Evolutionary conservation across 73 alveolate species (phyloP).

Genomic region (Paramecium sexaurelia): DNA sequence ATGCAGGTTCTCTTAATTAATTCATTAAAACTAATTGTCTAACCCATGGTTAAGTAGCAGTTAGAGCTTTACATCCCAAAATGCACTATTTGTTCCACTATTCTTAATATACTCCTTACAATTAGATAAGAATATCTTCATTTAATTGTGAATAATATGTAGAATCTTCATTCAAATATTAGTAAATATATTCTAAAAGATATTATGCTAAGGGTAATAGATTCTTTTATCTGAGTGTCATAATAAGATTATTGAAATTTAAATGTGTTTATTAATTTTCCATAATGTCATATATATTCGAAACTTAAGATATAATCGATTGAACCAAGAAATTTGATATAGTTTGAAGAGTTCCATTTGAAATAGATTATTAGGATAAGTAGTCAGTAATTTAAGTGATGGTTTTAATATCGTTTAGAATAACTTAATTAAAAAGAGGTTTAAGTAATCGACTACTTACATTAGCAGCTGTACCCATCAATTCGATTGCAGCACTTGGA

Average conservation of each 20-base stretch:
- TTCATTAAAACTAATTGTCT: neutral
- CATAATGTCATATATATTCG: neutral
- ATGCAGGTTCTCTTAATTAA: conserved; percentile 8
- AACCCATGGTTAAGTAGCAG: conserved; percentile 38
- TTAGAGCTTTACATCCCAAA: neutral
- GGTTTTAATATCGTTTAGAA: neutral
- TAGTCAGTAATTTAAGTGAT: neutral
- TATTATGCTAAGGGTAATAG: neutral
- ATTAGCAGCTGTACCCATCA: conserved; percentile 57
- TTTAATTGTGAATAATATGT: neutral
- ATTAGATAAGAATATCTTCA: neutral
- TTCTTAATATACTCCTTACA: conserved; percentile 38
- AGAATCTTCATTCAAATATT: neutral
- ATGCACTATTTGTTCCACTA: neutral
- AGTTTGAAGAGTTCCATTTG: neutral
- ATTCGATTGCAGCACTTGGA: conserved; percentile 57
- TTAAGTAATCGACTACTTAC: conserved; percentile 13
- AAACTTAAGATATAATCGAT: neutral
- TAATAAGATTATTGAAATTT: neutral
- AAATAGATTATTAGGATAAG: neutral
- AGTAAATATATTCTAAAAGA: neutral
- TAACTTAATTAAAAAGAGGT: neutral
- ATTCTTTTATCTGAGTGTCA: neutral
- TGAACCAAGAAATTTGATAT: neutral
- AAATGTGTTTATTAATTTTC: neutral